Evolutionary conservation across 2,329 filamentous ascomycete genomes (phyloP).

Genomic region (Aspergillus persii): DNA sequence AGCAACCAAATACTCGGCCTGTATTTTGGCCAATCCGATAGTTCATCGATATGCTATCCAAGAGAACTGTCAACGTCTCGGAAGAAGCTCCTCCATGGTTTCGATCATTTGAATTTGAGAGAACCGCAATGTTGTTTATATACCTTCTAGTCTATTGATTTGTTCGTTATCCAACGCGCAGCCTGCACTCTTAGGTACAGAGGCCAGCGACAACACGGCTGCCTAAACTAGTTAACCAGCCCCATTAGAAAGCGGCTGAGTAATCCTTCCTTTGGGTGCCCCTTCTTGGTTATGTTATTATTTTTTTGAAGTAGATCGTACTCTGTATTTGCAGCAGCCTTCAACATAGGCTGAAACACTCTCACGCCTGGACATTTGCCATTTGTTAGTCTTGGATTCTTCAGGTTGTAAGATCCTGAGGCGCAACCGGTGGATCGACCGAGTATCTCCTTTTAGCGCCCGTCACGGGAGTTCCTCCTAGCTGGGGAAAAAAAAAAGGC

Average conservation of each 20-base stretch:
- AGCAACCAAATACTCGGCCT: background rate
- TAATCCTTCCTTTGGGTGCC: constrained; percentile 1
- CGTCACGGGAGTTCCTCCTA: background rate
- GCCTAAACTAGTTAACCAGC: constrained; percentile 11
- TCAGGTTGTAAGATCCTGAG: background rate
- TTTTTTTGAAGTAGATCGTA: background rate
- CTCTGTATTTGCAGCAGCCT: background rate
- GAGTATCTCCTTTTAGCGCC: background rate
- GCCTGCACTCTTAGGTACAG: background rate
- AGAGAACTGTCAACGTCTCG: background rate
- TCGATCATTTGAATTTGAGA: background rate
- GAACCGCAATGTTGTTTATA: background rate
- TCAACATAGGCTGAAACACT: background rate
- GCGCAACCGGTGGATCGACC: background rate
- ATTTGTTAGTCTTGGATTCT: background rate
- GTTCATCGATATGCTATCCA: background rate
- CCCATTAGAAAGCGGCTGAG: background rate
- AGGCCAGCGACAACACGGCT: constrained; percentile 2
- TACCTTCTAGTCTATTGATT: background rate
- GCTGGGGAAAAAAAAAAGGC: background rate
- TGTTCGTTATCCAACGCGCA: background rate
- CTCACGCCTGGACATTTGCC: background rate
- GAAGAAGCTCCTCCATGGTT: background rate
- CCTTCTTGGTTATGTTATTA: background rate
- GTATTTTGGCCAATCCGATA: background rate